A percentile compares a stretch with the other conserved stretches of the same genome.
Evolutionary conservation across 208 protist species (phyloP).

Genomic region (Trypanosoma avium): DNA sequence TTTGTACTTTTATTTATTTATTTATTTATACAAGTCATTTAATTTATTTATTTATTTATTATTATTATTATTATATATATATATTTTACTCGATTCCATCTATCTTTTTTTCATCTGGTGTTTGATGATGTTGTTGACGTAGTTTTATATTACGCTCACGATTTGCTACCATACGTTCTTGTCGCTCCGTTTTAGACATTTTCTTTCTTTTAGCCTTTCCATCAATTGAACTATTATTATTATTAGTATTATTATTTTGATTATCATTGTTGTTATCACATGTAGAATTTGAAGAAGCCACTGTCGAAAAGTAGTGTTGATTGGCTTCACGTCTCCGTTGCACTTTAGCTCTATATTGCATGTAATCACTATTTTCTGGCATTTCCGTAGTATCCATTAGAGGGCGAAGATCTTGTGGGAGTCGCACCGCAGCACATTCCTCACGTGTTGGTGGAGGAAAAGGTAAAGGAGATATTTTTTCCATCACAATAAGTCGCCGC

Average conservation of each 20-base stretch:
- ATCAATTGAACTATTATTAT: not conserved
- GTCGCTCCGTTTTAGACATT: constrained; percentile 24
- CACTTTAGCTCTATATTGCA: constrained; percentile 60
- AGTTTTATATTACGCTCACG: constrained; percentile 48
- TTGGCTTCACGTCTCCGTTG: constrained; percentile 49
- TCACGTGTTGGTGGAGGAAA: constrained; percentile 38
- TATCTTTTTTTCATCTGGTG: not conserved
- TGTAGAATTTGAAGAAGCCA: not conserved
- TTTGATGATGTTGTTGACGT: not conserved
- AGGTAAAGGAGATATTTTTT: constrained; percentile 44
- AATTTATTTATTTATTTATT: no score
- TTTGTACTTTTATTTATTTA: no score
- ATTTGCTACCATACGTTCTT: constrained; percentile 61
- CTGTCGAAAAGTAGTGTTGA: constrained; percentile 16
- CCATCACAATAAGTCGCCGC: constrained; percentile 70
- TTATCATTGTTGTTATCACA: no score
- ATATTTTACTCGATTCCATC: constrained; percentile 11
- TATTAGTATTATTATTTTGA: constrained; percentile 5
- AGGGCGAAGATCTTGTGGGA: constrained; percentile 47
- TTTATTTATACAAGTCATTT: no score
- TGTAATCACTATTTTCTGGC: constrained; percentile 72
- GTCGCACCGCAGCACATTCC: constrained; percentile 39
- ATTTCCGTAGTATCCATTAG: constrained; percentile 68
- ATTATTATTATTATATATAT: no score
- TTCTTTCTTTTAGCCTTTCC: not conserved